These are phyloP conservation scores for Phytophthora uliginosa DNA, from an alignment of 352 stramenopile genomes.

Conservation along the genomic window DNA sequence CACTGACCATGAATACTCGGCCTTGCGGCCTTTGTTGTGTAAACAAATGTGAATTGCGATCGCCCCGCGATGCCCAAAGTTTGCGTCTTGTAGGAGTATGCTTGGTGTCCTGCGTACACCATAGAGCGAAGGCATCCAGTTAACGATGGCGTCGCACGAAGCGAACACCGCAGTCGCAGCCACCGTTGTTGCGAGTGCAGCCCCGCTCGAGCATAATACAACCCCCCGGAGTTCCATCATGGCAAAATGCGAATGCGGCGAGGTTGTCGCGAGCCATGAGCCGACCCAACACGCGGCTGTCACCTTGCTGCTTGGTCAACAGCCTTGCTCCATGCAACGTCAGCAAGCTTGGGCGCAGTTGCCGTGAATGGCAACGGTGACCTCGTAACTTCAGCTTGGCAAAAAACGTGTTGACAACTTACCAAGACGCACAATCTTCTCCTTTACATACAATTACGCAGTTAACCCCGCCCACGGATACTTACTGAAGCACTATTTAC, in stretches of 20 bases:
- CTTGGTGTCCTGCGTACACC: too few species aligned
- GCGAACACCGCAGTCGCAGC: background rate
- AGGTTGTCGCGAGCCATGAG: background rate
- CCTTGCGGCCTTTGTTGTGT: background rate
- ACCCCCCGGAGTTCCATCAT: background rate
- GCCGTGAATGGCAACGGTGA: background rate
- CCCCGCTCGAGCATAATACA: background rate
- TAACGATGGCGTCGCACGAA: background rate
- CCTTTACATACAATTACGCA: background rate
- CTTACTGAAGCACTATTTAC: background rate
- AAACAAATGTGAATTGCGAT: too few species aligned
- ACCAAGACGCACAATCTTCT: background rate
- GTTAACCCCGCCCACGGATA: constrained; percentile 1
- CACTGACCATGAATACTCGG: background rate
- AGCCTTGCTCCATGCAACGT: background rate
- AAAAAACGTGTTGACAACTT: constrained; percentile 19
- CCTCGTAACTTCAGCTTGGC: constrained; percentile 16
- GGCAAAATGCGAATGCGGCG: background rate
- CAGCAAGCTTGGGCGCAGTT: constrained; percentile 16
- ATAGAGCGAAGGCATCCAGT: background rate
- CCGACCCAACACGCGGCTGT: background rate
- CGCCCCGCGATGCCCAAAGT: too few species aligned
- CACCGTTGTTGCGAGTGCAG: background rate
- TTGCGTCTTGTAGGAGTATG: too few species aligned
- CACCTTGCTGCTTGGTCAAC: constrained; percentile 11